Evolutionary conservation across 208 protist species (phyloP).

Genomic region (Trypanosoma lewisi): DNA sequence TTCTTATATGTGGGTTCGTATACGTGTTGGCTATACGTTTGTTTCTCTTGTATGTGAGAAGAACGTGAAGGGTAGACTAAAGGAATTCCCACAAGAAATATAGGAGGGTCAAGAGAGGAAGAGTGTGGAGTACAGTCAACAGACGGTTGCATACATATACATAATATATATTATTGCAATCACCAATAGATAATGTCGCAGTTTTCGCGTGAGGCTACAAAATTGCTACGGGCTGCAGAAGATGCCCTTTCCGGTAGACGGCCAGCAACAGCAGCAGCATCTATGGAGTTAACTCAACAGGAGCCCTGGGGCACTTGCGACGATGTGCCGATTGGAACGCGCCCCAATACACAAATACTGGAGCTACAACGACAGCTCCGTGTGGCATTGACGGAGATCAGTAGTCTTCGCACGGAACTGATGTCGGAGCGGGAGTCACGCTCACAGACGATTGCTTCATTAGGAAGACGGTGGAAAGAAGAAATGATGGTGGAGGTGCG

Average conservation of each 20-base stretch:
- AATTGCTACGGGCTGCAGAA: constrained; percentile 65
- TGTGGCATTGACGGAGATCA: constrained; percentile 56
- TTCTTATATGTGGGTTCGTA: not conserved
- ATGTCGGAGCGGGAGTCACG: constrained; percentile 64
- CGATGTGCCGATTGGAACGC: not conserved
- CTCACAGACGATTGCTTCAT: constrained; percentile 40
- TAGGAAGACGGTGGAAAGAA: constrained; percentile 75
- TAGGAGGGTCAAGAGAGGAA: no score
- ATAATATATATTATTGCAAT: not conserved
- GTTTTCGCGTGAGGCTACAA: constrained; percentile 57
- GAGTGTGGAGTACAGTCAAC: no score
- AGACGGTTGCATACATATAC: constrained; percentile 1
- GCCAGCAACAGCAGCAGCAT: not conserved
- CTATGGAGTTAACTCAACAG: not conserved
- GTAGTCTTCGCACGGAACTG: constrained; percentile 53
- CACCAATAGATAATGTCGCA: constrained; percentile 37
- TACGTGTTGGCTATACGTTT: not conserved
- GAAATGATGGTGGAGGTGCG: constrained; percentile 71
- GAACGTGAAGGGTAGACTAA: no score
- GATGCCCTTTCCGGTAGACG: constrained; percentile 41
- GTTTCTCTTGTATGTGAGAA: no score
- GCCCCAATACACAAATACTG: constrained; percentile 4
- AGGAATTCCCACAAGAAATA: no score
- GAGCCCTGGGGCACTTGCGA: not conserved
- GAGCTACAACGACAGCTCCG: constrained; percentile 65